Base-by-base conservation (phyloP, 2,329 filamentous ascomycete genomes). In the Periconia sp. region DNA sequence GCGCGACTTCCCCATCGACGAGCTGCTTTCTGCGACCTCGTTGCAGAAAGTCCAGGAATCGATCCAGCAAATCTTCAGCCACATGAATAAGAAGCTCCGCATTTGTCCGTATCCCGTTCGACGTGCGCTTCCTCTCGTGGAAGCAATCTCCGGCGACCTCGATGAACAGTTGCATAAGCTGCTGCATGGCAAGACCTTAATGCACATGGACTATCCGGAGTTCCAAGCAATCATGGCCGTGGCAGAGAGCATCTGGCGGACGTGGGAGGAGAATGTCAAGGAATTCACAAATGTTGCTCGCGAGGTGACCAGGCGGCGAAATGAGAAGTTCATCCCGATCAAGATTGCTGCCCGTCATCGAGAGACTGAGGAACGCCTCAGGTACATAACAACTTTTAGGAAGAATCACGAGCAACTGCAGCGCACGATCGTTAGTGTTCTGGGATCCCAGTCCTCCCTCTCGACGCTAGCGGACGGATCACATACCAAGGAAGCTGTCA, bases 291-390 rank as follows among this genome's bases (percentile, higher is more conserved):
- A 96, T 57, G 89, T 97, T 52, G 92, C 94, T 23, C 89, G 94
- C 73, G 95, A 99, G 63, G 91, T 95, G 5, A 96, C 90, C 3
- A 84, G 92, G 53, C 87, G 92, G 58, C 84, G 94, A 57, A 95
- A 96, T 63, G 95, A 97, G 70, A 96, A 95, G 69, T 99, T 99
- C 69, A 96, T 99, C 53, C 92, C 92, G 4, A 97, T 99, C 77
- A 97, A 97, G 75, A 92, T 99, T 68, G 83, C 80, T 53, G 88
- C 91, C 48, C 87, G 89, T 59, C 94, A 99, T 67, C 86, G 84
- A 26, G 88, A 92, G 68, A 88, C 94, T 18, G 91, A 97, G 70
- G 87, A 94, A 50, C 85, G 94, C 30, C 79, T 99, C 56, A 91
- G 89, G 62, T 99, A 99, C 68, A 91, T 99, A 52, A 84, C 85